Conservation (phyloP, 2,329 filamentous ascomycete genomes). For the Colletotrichum truncatum region DNA sequence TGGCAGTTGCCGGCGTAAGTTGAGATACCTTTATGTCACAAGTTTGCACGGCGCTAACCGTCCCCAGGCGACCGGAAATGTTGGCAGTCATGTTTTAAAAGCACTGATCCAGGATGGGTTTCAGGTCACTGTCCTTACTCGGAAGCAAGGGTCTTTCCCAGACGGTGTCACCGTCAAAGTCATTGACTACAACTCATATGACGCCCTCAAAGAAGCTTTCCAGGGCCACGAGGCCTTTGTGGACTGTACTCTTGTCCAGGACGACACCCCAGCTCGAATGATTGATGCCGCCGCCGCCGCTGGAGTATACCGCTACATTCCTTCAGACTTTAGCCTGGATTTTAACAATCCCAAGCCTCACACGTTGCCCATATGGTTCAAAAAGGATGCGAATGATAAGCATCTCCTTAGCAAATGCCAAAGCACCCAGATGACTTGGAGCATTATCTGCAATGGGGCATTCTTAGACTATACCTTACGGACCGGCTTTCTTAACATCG, state of each 20-base stretch:
- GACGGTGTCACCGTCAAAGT: constrained; percentile 50
- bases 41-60: not conserved
- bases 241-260: constrained; percentile 38
- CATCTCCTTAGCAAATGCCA: constrained; percentile 2
- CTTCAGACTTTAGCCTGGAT: constrained; percentile 63
- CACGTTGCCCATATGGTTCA: constrained; percentile 31
- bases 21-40: too few relatives aligned
- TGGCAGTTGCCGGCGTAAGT: constrained; percentile 46
- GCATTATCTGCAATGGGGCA: constrained; percentile 37
- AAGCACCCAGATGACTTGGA: constrained; percentile 35
- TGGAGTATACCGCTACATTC: constrained; percentile 69
- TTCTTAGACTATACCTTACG: constrained; percentile 40
- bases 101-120: constrained; percentile 42
- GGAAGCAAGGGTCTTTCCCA: constrained; percentile 40
- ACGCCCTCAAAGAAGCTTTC: constrained; percentile 59
- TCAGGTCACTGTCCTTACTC: constrained; percentile 63
- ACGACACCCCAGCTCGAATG: constrained; percentile 51
- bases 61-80: constrained; percentile 39
- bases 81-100: constrained; percentile 43
- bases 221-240: constrained; percentile 66
- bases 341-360: constrained; percentile 32
- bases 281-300: constrained; percentile 67
- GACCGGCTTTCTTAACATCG: constrained; percentile 34
- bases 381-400: constrained; percentile 29
- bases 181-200: constrained; percentile 56